Conservation (phyloP, 768 basidiomycete species). For the Boletus vermiculosoides region DNA sequence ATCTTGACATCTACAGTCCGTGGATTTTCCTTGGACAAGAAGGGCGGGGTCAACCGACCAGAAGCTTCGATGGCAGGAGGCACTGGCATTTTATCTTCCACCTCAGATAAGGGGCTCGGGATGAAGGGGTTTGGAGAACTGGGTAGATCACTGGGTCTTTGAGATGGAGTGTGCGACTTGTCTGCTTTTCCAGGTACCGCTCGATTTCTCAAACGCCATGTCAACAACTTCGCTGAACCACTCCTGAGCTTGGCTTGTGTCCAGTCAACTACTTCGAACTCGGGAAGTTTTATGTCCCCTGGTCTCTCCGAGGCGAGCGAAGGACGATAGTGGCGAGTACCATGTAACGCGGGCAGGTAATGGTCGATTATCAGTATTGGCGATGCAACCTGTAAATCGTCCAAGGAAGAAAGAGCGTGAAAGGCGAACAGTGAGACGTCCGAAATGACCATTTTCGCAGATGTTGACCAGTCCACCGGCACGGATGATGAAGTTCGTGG, state of each 20-base stretch:
- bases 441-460: slow-evolving; percentile 23
- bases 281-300: slow-evolving; percentile 42
- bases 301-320: slow-evolving; percentile 23
- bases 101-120: slow-evolving; percentile 17
- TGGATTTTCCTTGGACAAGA: slow-evolving; percentile 1
- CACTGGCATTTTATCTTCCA: slow-evolving; percentile 8
- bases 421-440: slow-evolving; percentile 64
- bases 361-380: slow-evolving; percentile 78
- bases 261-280: slow-evolving; percentile 64
- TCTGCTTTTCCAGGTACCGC: slow-evolving; percentile 16
- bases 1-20: slow-evolving; percentile 38
- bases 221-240: slow-evolving; percentile 53
- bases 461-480: slow-evolving; percentile 3
- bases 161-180: slow-evolving; percentile 20
- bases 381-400: slow-evolving; percentile 38
- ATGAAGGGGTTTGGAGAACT: slow-evolving; percentile 19
- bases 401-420: slow-evolving; percentile 21
- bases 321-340: slow-evolving; percentile 43
- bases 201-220: slow-evolving; percentile 56
- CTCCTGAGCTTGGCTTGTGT: slow-evolving; percentile 42
- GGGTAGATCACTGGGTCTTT: slow-evolving; percentile 13
- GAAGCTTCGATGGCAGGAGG: slow-evolving; percentile 22
- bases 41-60: slow-evolving; percentile 4
- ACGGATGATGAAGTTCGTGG: slow-evolving; percentile 1
- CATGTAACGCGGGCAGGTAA: slow-evolving; percentile 60